Percentiles rank a stretch among this genome's conserved stretches.
Evolutionary conservation across 2,329 filamentous ascomycete genomes (phyloP).

Genomic region (Phyllosticta citribraziliensis): DNA sequence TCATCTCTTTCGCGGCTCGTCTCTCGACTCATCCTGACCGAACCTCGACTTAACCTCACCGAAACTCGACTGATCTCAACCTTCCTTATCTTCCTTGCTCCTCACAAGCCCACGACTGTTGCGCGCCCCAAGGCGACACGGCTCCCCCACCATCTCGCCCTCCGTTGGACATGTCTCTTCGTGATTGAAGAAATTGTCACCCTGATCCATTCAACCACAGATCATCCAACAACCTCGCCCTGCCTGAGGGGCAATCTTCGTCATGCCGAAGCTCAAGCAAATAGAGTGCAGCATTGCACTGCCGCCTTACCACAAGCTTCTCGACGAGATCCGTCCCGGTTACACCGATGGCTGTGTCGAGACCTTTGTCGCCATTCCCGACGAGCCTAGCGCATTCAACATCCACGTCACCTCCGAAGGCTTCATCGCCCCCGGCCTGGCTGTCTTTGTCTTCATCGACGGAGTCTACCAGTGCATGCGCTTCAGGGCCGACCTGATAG

Average conservation of each 20-base stretch:
- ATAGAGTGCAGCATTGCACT: conserved; percentile 44
- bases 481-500: neutral
- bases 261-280: conserved; percentile 46
- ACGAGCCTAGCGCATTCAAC: conserved; percentile 34
- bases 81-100: neutral
- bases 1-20: too few relatives aligned
- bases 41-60: too few relatives aligned
- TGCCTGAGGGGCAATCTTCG: neutral
- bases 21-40: neutral
- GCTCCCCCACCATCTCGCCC: neutral
- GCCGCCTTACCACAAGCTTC: conserved; percentile 28
- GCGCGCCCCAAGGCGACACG: neutral
- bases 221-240: neutral
- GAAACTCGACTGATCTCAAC: neutral
- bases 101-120: neutral
- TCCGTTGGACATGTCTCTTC: neutral
- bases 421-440: conserved; percentile 44
- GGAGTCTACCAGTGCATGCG: conserved; percentile 50
- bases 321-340: conserved; percentile 40
- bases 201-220: neutral
- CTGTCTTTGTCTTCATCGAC: conserved; percentile 48
- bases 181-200: neutral
- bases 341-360: conserved; percentile 45
- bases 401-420: conserved; percentile 39
- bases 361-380: conserved; percentile 42